A percentile compares a stretch with the other conserved stretches of the same genome.
These are phyloP conservation scores for Trichoderma brevicompactum DNA, from an alignment of 2,329 filamentous ascomycete species.

Conservation along the genomic window DNA sequence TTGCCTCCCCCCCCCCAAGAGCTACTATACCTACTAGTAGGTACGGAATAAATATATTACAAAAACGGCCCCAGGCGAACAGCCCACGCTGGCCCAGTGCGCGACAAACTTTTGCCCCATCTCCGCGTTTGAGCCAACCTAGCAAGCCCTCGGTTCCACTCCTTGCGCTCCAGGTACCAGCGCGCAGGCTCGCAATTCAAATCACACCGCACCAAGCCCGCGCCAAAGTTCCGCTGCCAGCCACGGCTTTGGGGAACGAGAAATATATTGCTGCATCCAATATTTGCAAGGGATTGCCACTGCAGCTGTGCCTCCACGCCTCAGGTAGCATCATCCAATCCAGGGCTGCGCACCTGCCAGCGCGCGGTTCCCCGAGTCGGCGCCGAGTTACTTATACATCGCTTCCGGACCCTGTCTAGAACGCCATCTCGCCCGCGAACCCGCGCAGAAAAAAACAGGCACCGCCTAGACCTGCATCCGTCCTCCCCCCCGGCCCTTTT, in stretches of 20 bases:
- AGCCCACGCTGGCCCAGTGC: constrained; percentile 1
- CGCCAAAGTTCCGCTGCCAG: constrained; percentile 24
- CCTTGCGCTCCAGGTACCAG: constrained; percentile 23
- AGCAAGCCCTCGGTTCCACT: constrained; percentile 29
- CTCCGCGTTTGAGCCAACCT: constrained; percentile 30
- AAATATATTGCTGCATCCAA: not conserved
- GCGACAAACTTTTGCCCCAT: constrained; percentile 31
- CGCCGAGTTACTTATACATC: constrained; percentile 21
- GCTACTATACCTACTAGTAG: not conserved
- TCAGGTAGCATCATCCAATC: not conserved
- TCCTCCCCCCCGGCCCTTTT: constrained; percentile 2
- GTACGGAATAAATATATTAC: not conserved
- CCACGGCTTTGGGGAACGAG: not conserved
- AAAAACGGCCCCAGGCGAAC: not conserved
- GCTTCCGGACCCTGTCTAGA: constrained; percentile 25
- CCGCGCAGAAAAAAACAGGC: constrained; percentile 1
- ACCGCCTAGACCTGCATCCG: constrained; percentile 21
- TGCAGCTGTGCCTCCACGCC: not conserved
- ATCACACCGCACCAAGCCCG: constrained; percentile 24
- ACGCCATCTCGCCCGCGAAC: constrained; percentile 25
- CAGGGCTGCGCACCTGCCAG: not conserved
- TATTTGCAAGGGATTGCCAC: constrained; percentile 8
- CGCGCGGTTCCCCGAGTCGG: constrained; percentile 22
- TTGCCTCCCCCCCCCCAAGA: not conserved
- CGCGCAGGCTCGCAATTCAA: constrained; percentile 12